These are phyloP conservation scores for Syzygium aqueum DNA, from an alignment of 345 rosid species.

Conservation along the genomic window DNA sequence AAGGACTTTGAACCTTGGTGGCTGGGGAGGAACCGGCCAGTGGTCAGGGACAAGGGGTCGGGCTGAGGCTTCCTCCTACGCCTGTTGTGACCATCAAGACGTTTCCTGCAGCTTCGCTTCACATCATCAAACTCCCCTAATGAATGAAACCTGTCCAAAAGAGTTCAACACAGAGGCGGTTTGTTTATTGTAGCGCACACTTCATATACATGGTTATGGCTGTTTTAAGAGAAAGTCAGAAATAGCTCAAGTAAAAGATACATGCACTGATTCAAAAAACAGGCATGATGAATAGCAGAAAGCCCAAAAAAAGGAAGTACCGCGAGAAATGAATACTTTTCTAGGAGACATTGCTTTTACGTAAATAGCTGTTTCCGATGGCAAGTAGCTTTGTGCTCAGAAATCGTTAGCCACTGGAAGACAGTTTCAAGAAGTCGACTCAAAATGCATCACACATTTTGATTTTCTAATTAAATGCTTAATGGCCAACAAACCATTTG, in stretches of 20 bases:
- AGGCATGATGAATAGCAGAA: background rate
- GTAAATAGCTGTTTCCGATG: background rate
- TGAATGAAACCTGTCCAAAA: constrained; percentile 50
- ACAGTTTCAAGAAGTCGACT: background rate
- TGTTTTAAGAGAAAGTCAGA: background rate
- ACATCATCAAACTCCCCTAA: constrained; percentile 68
- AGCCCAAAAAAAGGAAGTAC: background rate
- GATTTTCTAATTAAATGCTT: background rate
- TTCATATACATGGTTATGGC: background rate
- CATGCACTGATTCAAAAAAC: background rate
- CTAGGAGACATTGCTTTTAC: background rate
- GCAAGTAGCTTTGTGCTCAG: background rate
- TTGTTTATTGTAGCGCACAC: background rate
- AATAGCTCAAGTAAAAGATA: background rate
- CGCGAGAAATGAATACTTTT: background rate
- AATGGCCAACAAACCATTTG: background rate
- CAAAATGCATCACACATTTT: background rate
- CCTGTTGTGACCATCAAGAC: constrained; percentile 74
- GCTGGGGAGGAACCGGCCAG: constrained; percentile 30
- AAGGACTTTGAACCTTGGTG: constrained; percentile 33
- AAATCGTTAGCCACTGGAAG: background rate
- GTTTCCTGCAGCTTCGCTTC: constrained; percentile 75
- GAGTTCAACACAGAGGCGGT: background rate
- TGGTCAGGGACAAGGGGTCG: constrained; percentile 25
- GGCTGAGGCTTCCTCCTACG: constrained; percentile 69